Percentiles rank a stretch among this genome's conserved stretches.
Conservation (phyloP, 257 asterid genomes). For the Coffea eugenioides region DNA sequence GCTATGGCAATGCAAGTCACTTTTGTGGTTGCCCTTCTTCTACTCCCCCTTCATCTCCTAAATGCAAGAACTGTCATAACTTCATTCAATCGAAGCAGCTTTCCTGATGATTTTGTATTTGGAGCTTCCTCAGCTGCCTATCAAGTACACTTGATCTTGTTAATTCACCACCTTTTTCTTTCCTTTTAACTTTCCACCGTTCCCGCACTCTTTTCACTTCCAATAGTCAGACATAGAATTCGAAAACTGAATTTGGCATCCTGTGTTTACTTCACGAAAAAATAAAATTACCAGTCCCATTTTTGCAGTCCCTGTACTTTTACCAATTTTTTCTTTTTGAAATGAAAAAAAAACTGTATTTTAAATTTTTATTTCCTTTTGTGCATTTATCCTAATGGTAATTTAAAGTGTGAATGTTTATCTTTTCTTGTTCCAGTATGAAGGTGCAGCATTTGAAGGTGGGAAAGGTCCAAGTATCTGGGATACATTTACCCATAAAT, state of each 20-base stretch:
- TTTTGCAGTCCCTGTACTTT: too few species aligned
- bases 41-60: background rate
- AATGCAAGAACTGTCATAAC: background rate
- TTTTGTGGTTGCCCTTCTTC: background rate
- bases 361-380: background rate
- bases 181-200: too few species aligned
- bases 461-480: constrained; percentile 36
- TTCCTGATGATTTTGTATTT: constrained; percentile 7
- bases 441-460: constrained; percentile 27
- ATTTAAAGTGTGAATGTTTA: background rate
- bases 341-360: too few species aligned
- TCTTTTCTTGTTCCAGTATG: constrained; percentile 2
- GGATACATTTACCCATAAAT: constrained; percentile 31
- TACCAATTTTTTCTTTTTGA: too few species aligned
- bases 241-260: too few species aligned
- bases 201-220: too few species aligned
- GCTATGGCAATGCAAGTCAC: background rate
- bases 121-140: constrained; percentile 11
- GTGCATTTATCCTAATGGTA: background rate
- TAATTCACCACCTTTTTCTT: too few species aligned
- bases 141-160: background rate
- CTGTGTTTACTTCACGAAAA: too few species aligned
- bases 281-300: too few species aligned
- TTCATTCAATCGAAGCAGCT: constrained; percentile 15
- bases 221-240: too few species aligned